Percentiles rank a stretch among this genome's conserved stretches.
These are phyloP conservation scores for Dimargaris xerosporica DNA, from an alignment of 192 early-diverging fungal genomes.

Conservation along the genomic window DNA sequence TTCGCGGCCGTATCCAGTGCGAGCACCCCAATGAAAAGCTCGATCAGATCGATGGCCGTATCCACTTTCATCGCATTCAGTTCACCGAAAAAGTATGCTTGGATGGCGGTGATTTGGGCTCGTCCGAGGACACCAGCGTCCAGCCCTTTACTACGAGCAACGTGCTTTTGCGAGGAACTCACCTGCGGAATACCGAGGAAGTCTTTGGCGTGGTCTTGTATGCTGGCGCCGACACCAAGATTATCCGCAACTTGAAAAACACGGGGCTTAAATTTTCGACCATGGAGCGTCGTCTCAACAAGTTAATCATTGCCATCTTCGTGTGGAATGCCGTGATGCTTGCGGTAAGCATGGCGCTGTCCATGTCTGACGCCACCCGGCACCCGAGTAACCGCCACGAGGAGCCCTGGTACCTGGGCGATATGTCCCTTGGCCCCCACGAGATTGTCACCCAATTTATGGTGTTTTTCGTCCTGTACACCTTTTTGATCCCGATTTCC, in stretches of 20 bases:
- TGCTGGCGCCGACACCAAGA: conserved; percentile 49
- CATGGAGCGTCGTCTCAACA: conserved; percentile 63
- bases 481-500: conserved; percentile 59
- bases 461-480: conserved; percentile 38
- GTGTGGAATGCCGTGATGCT: conserved; percentile 37
- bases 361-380: conserved; percentile 17
- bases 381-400: conserved; percentile 2
- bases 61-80: conserved; percentile 33
- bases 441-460: conserved; percentile 24
- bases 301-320: conserved; percentile 56
- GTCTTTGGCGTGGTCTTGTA: conserved; percentile 65
- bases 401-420: conserved; percentile 36
- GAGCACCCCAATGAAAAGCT: conserved; percentile 66
- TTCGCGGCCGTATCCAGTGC: conserved; percentile 34
- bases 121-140: conserved; percentile 14
- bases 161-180: conserved; percentile 70
- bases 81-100: conserved; percentile 2
- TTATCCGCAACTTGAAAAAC: conserved; percentile 52
- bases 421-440: conserved; percentile 4
- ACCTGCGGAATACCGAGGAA: conserved; percentile 66
- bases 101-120: neutral
- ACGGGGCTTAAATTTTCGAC: conserved; percentile 62
- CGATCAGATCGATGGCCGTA: conserved; percentile 70
- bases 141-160: conserved; percentile 62
- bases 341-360: conserved; percentile 31